A percentile compares a stretch with the other conserved stretches of the same genome.
Conservation (phyloP, 805 yeast genomes). For the Cyberlindnera samutprakarnensis region DNA sequence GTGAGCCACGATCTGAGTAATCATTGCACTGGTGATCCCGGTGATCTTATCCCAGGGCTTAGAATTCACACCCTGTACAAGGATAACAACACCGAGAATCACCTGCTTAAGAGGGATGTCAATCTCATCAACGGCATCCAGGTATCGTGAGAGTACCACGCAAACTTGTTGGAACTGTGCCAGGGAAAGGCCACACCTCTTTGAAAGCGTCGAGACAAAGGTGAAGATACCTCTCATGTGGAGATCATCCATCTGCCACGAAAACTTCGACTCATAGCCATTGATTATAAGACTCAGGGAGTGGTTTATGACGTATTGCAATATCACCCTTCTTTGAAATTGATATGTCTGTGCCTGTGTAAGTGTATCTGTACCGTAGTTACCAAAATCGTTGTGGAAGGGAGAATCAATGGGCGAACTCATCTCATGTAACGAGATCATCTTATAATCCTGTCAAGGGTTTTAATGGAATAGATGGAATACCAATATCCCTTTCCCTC, state of each 20-base stretch:
- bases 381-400: conserved; percentile 8
- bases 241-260: neutral
- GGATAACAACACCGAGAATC: conserved; percentile 4
- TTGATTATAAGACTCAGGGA: conserved; percentile 8
- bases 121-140: conserved; percentile 3
- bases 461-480: no score
- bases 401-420: conserved; percentile 14
- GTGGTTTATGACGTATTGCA: conserved; percentile 9
- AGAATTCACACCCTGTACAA: conserved; percentile 3
- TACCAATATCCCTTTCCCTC: no score
- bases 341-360: conserved; percentile 2
- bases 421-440: conserved; percentile 8
- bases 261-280: conserved; percentile 5
- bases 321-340: conserved; percentile 8
- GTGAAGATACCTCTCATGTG: conserved; percentile 3
- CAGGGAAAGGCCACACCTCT: conserved; percentile 8
- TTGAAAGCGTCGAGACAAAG: conserved; percentile 8
- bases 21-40: conserved; percentile 5
- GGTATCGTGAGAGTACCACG: conserved; percentile 6
- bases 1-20: conserved; percentile 1
- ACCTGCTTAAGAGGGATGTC: conserved; percentile 12
- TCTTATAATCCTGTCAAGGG: no score
- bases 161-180: conserved; percentile 8
- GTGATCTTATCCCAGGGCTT: conserved; percentile 11
- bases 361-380: conserved; percentile 7